Evolutionary conservation across 148 eudicot genomes (phyloP).

Genomic region (Chenopodium quinoa): DNA sequence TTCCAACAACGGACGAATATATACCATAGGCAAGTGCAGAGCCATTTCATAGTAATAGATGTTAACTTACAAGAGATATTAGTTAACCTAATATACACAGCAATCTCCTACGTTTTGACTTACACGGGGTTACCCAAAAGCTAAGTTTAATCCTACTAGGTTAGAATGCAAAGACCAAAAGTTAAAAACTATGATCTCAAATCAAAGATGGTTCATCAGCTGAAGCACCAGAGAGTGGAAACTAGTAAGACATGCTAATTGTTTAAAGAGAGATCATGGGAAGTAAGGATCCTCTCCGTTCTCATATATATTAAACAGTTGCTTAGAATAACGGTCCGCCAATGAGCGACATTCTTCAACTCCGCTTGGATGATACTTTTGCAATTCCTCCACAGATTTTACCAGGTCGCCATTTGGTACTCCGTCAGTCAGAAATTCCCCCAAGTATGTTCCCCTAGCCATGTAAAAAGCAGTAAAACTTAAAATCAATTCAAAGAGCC

Average conservation of each 20-base stretch:
- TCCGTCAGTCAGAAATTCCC: constrained; percentile 63
- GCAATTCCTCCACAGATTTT: constrained; percentile 62
- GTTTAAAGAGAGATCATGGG: constrained; percentile 19
- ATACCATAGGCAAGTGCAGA: not conserved
- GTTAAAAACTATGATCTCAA: not conserved
- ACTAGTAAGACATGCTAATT: not conserved
- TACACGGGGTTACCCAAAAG: not conserved
- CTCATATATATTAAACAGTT: constrained; percentile 62
- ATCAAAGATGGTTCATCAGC: not conserved
- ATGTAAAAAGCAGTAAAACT: not conserved
- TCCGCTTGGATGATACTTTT: constrained; percentile 35
- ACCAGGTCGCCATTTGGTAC: constrained; percentile 45
- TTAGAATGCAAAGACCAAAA: not conserved
- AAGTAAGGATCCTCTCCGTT: constrained; percentile 55
- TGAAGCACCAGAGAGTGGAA: too few species aligned
- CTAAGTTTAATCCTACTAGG: not conserved
- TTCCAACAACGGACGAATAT: not conserved
- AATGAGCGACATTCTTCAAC: constrained; percentile 49
- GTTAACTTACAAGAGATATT: not conserved
- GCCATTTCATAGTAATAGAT: not conserved
- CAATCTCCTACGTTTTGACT: not conserved
- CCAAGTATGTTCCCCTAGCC: constrained; percentile 55
- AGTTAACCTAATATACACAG: not conserved
- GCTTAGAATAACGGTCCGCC: constrained; percentile 69
- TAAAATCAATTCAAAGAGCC: constrained; percentile 1